Evolutionary conservation across 257 asterid genomes (phyloP).

Genomic region (Striga asiatica): DNA sequence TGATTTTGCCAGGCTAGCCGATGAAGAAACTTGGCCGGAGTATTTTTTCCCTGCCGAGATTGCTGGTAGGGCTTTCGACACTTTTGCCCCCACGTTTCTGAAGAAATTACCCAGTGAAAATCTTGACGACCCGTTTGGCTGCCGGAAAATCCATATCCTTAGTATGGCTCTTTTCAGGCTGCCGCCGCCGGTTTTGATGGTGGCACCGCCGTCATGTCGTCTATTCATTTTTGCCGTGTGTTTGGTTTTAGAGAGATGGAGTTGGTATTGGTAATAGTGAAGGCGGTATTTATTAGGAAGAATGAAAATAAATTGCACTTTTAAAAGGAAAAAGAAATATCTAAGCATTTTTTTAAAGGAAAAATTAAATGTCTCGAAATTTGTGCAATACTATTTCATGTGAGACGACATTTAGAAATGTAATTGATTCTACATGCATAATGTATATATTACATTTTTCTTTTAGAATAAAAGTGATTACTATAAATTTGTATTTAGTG

Average conservation of each 20-base stretch:
- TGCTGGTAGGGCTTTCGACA: slow-evolving; percentile 36
- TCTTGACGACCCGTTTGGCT: slow-evolving; percentile 26
- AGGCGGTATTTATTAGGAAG: slow-evolving; percentile 36
- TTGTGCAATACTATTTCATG: background rate
- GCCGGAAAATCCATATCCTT: slow-evolving; percentile 25
- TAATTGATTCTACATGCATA: too few relatives aligned
- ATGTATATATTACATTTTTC: too few relatives aligned
- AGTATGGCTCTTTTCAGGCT: slow-evolving; percentile 20
- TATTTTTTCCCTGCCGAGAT: slow-evolving; percentile 30
- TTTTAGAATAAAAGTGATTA: too few relatives aligned
- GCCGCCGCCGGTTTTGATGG: slow-evolving; percentile 13
- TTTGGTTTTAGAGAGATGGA: slow-evolving; percentile 9
- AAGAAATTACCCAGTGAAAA: slow-evolving; percentile 37
- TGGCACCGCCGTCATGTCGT: background rate
- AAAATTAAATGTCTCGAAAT: too few relatives aligned
- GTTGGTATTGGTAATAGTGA: slow-evolving; percentile 15
- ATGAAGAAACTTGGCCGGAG: slow-evolving; percentile 53
- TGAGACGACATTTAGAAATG: too few relatives aligned
- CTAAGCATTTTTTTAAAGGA: too few relatives aligned
- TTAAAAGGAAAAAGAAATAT: background rate
- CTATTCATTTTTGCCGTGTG: background rate
- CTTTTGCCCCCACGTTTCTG: slow-evolving; percentile 39
- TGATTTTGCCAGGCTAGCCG: slow-evolving; percentile 53
- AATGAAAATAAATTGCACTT: slow-evolving; percentile 14
- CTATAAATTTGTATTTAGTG: too few relatives aligned